These are phyloP conservation scores for Fusarium scirpi DNA, from an alignment of 2,329 filamentous ascomycete genomes.

Conservation along the genomic window DNA sequence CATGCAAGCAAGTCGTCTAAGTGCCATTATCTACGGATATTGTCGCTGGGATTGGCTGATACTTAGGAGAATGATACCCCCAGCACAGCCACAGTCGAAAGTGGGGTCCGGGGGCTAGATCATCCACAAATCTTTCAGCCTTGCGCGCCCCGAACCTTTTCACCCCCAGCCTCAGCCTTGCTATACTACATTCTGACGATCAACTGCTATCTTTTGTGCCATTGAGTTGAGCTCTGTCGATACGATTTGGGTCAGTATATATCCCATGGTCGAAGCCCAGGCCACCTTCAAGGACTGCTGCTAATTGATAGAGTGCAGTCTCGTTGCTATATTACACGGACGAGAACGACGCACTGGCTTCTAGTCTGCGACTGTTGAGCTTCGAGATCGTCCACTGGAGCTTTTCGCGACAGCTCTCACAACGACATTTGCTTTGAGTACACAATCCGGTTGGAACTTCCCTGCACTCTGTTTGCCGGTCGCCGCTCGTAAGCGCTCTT, in stretches of 20 bases:
- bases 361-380: conserved; percentile 1
- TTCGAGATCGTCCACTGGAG: conserved; percentile 12
- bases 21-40: neutral
- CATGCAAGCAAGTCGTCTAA: neutral
- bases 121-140: conserved; percentile 33
- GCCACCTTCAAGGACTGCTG: neutral
- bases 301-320: neutral
- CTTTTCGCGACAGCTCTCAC: neutral
- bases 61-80: neutral
- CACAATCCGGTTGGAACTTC: neutral
- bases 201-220: conserved; percentile 7
- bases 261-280: neutral
- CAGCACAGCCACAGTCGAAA: conserved; percentile 19
- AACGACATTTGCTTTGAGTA: neutral
- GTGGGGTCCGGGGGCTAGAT: neutral
- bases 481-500: neutral
- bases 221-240: conserved; percentile 8
- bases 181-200: conserved; percentile 33
- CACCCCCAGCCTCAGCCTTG: conserved; percentile 44
- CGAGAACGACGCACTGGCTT: neutral
- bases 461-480: neutral
- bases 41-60: conserved; percentile 14
- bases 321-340: neutral
- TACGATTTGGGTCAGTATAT: conserved; percentile 4
- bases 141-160: conserved; percentile 40